These are phyloP conservation scores for Fusarium beomiforme DNA, from an alignment of 2,329 filamentous ascomycete genomes.

Conservation along the genomic window DNA sequence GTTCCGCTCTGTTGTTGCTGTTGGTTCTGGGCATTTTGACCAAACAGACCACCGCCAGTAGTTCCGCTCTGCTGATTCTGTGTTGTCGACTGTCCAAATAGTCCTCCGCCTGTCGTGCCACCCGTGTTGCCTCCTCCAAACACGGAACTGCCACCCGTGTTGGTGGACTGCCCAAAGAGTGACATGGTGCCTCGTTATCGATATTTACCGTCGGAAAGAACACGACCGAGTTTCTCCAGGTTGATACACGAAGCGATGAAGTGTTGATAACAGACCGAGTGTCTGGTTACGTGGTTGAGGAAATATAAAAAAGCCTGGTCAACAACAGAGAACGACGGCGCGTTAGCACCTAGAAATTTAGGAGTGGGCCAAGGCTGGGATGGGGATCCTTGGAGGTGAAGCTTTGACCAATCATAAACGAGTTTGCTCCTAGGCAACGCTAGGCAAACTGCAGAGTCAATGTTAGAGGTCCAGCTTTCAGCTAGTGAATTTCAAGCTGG, in stretches of 20 bases:
- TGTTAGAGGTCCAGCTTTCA: slow-evolving; percentile 11
- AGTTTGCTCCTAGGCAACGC: slow-evolving; percentile 30
- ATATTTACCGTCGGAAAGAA: neutral
- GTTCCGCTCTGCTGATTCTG: slow-evolving; percentile 40
- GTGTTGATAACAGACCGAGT: slow-evolving; percentile 13
- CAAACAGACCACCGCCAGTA: slow-evolving; percentile 41
- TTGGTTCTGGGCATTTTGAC: slow-evolving; percentile 38
- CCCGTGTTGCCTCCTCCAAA: slow-evolving; percentile 42
- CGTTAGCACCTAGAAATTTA: slow-evolving; percentile 47
- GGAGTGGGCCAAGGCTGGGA: slow-evolving; percentile 42
- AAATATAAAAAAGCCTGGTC: slow-evolving; percentile 28
- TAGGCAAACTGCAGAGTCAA: slow-evolving; percentile 11
- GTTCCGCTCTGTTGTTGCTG: slow-evolving; percentile 31
- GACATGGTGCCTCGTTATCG: slow-evolving; percentile 44
- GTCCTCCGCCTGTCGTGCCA: slow-evolving; percentile 42
- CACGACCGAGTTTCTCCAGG: neutral
- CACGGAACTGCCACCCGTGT: slow-evolving; percentile 37
- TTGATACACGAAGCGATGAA: neutral
- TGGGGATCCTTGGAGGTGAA: slow-evolving; percentile 36
- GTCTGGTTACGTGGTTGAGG: slow-evolving; percentile 26
- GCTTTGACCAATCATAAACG: slow-evolving; percentile 49
- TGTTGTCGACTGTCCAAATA: slow-evolving; percentile 46
- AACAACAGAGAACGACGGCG: slow-evolving; percentile 38
- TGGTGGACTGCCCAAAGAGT: slow-evolving; percentile 48
- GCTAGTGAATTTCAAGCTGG: neutral